A percentile compares a stretch with the other conserved stretches of the same genome.
Conservation (phyloP, 2,329 filamentous ascomycete genomes). For the Hymenoscyphus linearis region DNA sequence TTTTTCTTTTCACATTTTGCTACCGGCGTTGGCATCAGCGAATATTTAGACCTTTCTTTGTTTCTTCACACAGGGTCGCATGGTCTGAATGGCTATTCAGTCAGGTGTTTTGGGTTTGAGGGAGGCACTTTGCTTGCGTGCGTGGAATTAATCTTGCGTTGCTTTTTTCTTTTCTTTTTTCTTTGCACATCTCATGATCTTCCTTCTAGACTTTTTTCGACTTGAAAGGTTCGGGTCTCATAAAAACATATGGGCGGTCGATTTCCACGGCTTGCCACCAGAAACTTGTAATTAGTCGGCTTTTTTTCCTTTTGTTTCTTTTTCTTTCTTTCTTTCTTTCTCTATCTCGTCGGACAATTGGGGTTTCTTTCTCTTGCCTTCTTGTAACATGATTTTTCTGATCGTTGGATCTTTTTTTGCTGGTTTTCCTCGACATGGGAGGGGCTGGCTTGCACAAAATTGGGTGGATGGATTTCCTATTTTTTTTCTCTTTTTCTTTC, state of each 20-base stretch:
- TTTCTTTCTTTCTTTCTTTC: constrained; percentile 29
- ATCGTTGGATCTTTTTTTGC: constrained; percentile 19
- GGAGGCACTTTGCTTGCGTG: constrained; percentile 29
- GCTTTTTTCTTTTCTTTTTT: constrained; percentile 25
- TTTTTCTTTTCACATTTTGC: constrained; percentile 25
- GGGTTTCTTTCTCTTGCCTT: constrained; percentile 28
- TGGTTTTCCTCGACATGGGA: constrained; percentile 20
- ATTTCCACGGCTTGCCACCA: constrained; percentile 26
- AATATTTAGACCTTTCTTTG: constrained; percentile 29
- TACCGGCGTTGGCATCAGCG: constrained; percentile 30
- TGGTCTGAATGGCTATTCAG: constrained; percentile 31
- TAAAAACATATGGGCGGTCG: constrained; percentile 24
- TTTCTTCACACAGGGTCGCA: constrained; percentile 33
- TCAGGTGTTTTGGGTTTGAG: constrained; percentile 33
- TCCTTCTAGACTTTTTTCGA: constrained; percentile 23
- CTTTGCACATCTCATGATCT: constrained; percentile 28
- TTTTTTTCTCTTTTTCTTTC: constrained; percentile 20
- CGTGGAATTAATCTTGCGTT: constrained; percentile 18
- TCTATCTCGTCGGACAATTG: not conserved
- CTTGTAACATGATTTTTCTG: constrained; percentile 31
- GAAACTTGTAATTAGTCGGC: constrained; percentile 35
- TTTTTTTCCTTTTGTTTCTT: constrained; percentile 25
- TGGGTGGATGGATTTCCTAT: constrained; percentile 20
- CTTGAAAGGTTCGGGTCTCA: constrained; percentile 19
- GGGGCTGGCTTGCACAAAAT: constrained; percentile 30